Evolutionary conservation across 208 protist genomes (phyloP), one percentile per base, ranked within the genome.

Genomic region (Trypanosoma congolense): DNA sequence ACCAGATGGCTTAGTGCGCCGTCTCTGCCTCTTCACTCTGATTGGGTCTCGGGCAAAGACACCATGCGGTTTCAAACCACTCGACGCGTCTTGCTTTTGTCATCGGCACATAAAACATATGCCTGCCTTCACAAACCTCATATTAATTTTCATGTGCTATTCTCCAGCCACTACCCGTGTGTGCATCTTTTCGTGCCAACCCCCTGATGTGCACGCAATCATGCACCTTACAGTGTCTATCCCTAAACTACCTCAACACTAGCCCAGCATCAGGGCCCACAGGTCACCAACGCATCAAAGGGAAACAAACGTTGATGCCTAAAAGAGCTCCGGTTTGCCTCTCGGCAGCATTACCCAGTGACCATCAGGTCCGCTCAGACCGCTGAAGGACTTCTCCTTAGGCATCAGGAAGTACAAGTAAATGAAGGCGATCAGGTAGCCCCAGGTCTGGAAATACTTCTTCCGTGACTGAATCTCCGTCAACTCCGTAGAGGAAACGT

Each of bases 361-460:
- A 24, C 87, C 87, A 62, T 94, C 87, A 30, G 87, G 77, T 58
- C 87, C 87, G 41, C 69, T 72, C 55, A 90, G 56, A 31, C 87
- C 87, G 28, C 80, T 80, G 82, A 72, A 94, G 2, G 80, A 90
- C 80, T 94, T 94, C 75, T 94, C 87, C 75, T 94, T 94, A 10
- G 87, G 87, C 81, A 94, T 83, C 47, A 94, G 62, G 67, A 91
- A 92, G 80, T 92, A 92, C 22, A 90, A 50, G 68, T 79, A 90
- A 21, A 91, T 69, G 45, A 80, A 57, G 40, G 74, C 68, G 44
- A 77, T 14, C 25, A 86, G 56, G 64, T 90, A 94, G 21, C 72
- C 72, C 69, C 77, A 74, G 1, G 78, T 70, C 67, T 92, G 83
- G 52, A 94, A 69, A 63, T 90, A 92, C 77, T 87, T 91, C 65